Base-by-base conservation (phyloP, 352 stramenopile genomes). In the Globisporangium spiculum region DNA sequence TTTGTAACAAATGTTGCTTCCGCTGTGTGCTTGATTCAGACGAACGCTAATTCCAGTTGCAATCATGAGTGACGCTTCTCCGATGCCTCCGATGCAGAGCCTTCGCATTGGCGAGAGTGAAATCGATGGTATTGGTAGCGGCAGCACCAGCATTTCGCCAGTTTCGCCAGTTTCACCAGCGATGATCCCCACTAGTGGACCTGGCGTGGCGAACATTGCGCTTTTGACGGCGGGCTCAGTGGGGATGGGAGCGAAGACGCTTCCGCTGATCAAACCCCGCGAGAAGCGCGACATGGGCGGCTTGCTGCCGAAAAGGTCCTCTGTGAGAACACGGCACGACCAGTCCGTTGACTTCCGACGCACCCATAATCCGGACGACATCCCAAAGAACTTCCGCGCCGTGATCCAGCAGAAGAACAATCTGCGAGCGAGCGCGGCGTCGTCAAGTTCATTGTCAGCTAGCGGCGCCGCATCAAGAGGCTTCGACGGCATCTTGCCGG, bases 231-330 rank as follows among this genome's bases (percentile, higher is more conserved):
- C 54, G 26, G 54, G n/a, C 36, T 65, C 22, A 44, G 73, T 88
- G 0, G 75, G 75, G 2, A 78, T 83, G 67, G 76, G 78, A 0
- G 59, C 66, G 24, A 63, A 64, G 1, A 79, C 77, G 54, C 67
- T 93, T 3, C 81, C 85, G 3, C 66, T 87, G 30, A 79, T 92
- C 59, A 76, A 78, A 59, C 68, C 78, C 0, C 80, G 80, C 4
- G 84, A 92, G 56, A 86, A 82, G 41, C 79, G 80, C 16, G 41
- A 67, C 4, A 92, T 93, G 80, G 86, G 86, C n/a, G 86, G 86
- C 6, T 60, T 84, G 18, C 66, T 90, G 50, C 84, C 83, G 34
- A 92, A 92, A 65, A 75, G 83, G 14, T 93, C 85, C 50, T 77
- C 73, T 5, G 76, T 92, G 56, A 75, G 85, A 0, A 88, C 74